Conservation (phyloP, 139 green algal genomes). For the Bryopsis sp. region DNA sequence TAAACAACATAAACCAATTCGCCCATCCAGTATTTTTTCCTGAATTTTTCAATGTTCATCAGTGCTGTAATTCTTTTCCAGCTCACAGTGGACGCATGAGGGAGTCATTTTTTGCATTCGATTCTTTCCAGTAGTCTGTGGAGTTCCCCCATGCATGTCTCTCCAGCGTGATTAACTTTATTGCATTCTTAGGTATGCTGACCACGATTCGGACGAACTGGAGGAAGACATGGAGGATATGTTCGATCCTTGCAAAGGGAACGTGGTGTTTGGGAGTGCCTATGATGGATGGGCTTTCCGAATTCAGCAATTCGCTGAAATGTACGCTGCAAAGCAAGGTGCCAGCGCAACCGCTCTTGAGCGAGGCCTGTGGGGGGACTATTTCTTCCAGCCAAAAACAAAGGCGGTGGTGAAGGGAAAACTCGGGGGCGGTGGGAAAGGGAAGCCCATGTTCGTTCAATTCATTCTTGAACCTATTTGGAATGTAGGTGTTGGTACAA, state of each 20-base stretch:
- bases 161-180: too few species aligned
- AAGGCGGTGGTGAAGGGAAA: slow-evolving; percentile 75
- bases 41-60: too few species aligned
- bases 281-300: slow-evolving; percentile 92
- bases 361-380: slow-evolving; percentile 86
- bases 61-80: too few species aligned
- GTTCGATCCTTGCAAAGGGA: slow-evolving; percentile 67
- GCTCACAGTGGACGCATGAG: too few species aligned
- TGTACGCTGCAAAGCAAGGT: slow-evolving; percentile 83
- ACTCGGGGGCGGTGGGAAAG: slow-evolving; percentile 23
- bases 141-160: too few species aligned
- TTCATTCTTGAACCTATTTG: slow-evolving; percentile 75
- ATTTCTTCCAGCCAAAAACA: slow-evolving; percentile 71
- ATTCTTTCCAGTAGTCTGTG: too few species aligned
- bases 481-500: slow-evolving; percentile 38
- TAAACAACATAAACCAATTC: too few species aligned
- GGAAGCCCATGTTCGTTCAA: slow-evolving; percentile 91
- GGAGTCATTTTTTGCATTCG: too few species aligned
- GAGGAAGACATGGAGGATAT: slow-evolving; percentile 60
- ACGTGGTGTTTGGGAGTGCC: slow-evolving; percentile 89
- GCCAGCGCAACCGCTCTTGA: slow-evolving; percentile 45
- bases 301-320: slow-evolving; percentile 73
- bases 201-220: slow-evolving; percentile 26
- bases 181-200: slow-evolving; percentile 20
- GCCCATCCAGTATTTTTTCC: too few species aligned